Conservation (phyloP, 2,329 filamentous ascomycete genomes). For the Paradendryphiella salina region DNA sequence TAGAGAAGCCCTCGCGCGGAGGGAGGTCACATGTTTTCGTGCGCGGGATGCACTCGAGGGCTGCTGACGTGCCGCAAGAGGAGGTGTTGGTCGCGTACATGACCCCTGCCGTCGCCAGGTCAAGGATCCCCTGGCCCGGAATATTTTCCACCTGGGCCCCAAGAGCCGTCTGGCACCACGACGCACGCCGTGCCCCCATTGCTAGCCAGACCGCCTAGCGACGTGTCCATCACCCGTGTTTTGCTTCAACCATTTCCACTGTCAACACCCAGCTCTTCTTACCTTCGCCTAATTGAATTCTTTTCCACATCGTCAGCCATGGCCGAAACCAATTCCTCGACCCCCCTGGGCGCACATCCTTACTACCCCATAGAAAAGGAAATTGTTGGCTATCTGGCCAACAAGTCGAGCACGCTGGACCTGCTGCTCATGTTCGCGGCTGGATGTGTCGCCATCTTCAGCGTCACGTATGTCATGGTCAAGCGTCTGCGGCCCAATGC, state of each 20-base stretch:
- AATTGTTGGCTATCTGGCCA: slow-evolving; percentile 67
- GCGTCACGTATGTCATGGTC: slow-evolving; percentile 58
- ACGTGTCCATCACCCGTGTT: not conserved
- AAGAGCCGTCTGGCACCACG: slow-evolving; percentile 4
- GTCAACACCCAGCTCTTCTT: not conserved
- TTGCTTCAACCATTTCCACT: not conserved
- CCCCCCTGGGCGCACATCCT: slow-evolving; percentile 56
- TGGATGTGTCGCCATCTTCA: slow-evolving; percentile 61
- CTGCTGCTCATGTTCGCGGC: slow-evolving; percentile 64
- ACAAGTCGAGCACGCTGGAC: slow-evolving; percentile 62
- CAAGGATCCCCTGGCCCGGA: slow-evolving; percentile 8
- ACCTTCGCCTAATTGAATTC: not conserved
- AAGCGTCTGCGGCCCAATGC: slow-evolving; percentile 59
- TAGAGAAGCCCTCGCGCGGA: not conserved
- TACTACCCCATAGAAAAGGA: slow-evolving; percentile 70
- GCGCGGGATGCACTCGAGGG: not conserved
- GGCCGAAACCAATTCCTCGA: slow-evolving; percentile 17
- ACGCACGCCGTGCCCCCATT: slow-evolving; percentile 13
- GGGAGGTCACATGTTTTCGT: slow-evolving; percentile 17
- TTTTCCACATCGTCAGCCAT: slow-evolving; percentile 10
- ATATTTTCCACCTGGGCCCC: slow-evolving; percentile 7
- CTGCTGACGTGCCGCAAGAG: not conserved
- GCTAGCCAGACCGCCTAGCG: slow-evolving; percentile 3
- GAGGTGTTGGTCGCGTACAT: slow-evolving; percentile 1
- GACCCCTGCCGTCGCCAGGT: not conserved